Conservation (phyloP, 345 rosid species). For the Kernera saxatilis region DNA sequence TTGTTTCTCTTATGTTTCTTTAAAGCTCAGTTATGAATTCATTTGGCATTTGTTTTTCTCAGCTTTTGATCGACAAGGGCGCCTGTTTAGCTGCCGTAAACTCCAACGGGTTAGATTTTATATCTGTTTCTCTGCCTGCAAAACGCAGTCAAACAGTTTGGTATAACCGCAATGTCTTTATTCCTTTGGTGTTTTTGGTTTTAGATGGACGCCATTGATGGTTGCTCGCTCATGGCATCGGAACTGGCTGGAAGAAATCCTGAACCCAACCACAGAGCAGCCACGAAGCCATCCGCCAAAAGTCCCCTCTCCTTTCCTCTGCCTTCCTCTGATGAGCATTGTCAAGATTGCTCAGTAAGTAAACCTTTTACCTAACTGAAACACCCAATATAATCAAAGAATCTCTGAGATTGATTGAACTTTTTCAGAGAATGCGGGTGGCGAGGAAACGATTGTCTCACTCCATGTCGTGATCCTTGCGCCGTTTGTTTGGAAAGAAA, state of each 20-base stretch:
- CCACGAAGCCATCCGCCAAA: constrained; percentile 26
- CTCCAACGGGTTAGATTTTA: constrained; percentile 58
- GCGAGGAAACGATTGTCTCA: constrained; percentile 46
- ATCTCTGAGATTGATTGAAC: not conserved
- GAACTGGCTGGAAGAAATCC: constrained; percentile 71
- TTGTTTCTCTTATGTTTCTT: not conserved
- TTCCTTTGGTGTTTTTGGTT: constrained; percentile 12
- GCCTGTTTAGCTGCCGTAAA: constrained; percentile 67
- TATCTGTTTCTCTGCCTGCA: not conserved
- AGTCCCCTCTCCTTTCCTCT: constrained; percentile 65
- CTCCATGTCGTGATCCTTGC: constrained; percentile 67
- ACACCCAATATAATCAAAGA: not conserved
- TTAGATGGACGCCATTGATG: constrained; percentile 89
- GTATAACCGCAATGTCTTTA: not conserved
- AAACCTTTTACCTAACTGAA: not conserved
- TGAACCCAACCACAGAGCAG: constrained; percentile 43
- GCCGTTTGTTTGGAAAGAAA: constrained; percentile 81
- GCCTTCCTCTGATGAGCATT: constrained; percentile 94
- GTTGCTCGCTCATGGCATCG: constrained; percentile 94
- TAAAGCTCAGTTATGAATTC: not conserved
- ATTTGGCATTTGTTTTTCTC: constrained; percentile 21
- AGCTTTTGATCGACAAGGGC: constrained; percentile 80
- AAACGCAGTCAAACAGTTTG: not conserved
- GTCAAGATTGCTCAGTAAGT: constrained; percentile 82
- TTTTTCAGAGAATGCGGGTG: constrained; percentile 84